Evolutionary conservation across 495 filamentous ascomycete genomes (phyloP), one percentile per base, ranked within the genome.

Genomic region (Penicillium ochrochloron): DNA sequence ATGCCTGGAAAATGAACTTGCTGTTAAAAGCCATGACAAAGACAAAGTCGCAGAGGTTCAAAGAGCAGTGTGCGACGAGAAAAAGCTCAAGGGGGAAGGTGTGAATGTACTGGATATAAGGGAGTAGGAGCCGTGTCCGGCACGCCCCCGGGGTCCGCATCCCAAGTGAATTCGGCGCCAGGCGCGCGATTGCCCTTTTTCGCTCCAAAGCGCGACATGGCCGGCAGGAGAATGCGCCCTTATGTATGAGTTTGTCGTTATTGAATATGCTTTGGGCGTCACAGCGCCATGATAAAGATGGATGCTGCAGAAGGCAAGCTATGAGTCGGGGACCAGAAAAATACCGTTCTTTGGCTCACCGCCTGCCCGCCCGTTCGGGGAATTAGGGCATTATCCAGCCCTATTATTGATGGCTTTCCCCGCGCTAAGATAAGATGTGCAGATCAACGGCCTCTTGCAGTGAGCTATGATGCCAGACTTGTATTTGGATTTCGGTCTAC

Each of bases 151-250:
- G 75, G 66, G 39, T 80, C 79, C 12, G 68, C 66, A 34, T 81
- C 77, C 75, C 75, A 81, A 39, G 68, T 75, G 60, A 81, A 78
- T 60, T 81, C 79, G 10, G 77, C 72, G 10, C 79, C 79, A 21
- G 79, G 79, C 3, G 75, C 69, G 62, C 74, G 73, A 52, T 70
- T 76, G 59, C 74, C 76, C 52, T 79, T 80, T 46, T 79, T 80
- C 8, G 70, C 76, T 55, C 75, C 73, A 50, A 78, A 77, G 3
- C 78, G 78, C 29, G 78, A 81, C 78, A 81, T 81, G 25, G 21
- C 15, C 6, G 12, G 27, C 59, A 61, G 31, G 2, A 3, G 39
- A 29, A 52, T 31, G 15, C 2, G 27, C 5, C 25, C 48, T 25
- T 14, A 44, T 35, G 37, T 29, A 34, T 53, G 7, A 7, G 21